A percentile compares a stretch with the other conserved stretches of the same genome.
These are phyloP conservation scores for Larix kaempferi DNA, from an alignment of 75 land plant genomes.

Conservation along the genomic window DNA sequence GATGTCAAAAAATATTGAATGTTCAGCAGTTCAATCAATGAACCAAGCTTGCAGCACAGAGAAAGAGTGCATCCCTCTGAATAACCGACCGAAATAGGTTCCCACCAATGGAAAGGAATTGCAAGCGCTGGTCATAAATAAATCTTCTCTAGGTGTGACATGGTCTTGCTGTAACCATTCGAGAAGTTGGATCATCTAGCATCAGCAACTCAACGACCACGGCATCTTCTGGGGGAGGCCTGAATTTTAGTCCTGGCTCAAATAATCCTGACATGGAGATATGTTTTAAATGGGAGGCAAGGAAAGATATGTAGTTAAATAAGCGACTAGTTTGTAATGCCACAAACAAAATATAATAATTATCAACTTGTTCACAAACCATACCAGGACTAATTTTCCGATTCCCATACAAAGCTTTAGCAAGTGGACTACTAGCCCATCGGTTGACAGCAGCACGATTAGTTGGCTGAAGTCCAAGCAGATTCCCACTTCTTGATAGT, in stretches of 20 bases:
- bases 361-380: neutral
- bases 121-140: too few relatives aligned
- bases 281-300: neutral
- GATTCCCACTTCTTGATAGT: slow-evolving; percentile 47
- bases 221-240: slow-evolving; percentile 38
- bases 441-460: slow-evolving; percentile 54
- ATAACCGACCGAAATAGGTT: too few relatives aligned
- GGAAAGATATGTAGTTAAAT: neutral
- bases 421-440: slow-evolving; percentile 72
- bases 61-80: too few relatives aligned
- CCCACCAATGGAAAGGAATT: too few relatives aligned
- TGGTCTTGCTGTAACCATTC: slow-evolving; percentile 56
- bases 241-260: slow-evolving; percentile 51
- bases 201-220: slow-evolving; percentile 55
- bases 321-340: neutral
- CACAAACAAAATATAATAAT: neutral
- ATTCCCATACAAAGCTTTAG: slow-evolving; percentile 46
- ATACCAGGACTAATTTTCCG: slow-evolving; percentile 61
- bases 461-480: slow-evolving; percentile 75
- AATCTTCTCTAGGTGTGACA: neutral
- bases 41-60: too few relatives aligned
- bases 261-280: slow-evolving; percentile 42
- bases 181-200: slow-evolving; percentile 31
- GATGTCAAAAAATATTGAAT: too few relatives aligned
- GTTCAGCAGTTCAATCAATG: too few relatives aligned